These are phyloP conservation scores for Echinosphaeria canescens DNA, from an alignment of 2,329 filamentous ascomycete genomes.

Conservation along the genomic window DNA sequence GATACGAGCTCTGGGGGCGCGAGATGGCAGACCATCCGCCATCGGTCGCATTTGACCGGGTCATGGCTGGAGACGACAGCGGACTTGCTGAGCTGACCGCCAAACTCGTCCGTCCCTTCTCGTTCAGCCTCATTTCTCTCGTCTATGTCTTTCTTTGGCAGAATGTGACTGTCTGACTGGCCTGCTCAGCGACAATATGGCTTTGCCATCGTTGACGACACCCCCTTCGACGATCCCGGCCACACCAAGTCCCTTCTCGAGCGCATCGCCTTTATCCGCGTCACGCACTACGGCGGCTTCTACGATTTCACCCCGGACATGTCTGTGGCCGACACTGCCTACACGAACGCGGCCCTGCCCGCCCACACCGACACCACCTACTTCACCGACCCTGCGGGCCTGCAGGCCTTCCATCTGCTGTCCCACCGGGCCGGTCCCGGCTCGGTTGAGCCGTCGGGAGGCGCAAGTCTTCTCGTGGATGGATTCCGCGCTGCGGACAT, in stretches of 20 bases:
- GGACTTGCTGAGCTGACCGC: slow-evolving; percentile 39
- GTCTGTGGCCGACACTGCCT: slow-evolving; percentile 74
- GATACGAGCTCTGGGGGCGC: slow-evolving; percentile 9
- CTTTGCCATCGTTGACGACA: slow-evolving; percentile 55
- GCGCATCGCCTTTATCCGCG: slow-evolving; percentile 67
- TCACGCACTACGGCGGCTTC: slow-evolving; percentile 72
- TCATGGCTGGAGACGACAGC: slow-evolving; percentile 28
- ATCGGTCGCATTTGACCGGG: slow-evolving; percentile 32
- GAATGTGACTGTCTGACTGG: too few species aligned
- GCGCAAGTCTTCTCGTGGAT: slow-evolving; percentile 66
- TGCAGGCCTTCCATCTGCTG: slow-evolving; percentile 84
- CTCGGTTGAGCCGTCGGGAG: slow-evolving; percentile 25
- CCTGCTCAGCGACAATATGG: slow-evolving; percentile 38
- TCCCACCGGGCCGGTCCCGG: slow-evolving; percentile 42
- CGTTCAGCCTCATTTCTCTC: too few species aligned
- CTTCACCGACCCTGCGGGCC: slow-evolving; percentile 75
- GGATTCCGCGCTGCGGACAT: slow-evolving; percentile 52
- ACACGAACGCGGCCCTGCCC: slow-evolving; percentile 64
- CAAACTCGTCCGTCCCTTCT: slow-evolving; percentile 40
- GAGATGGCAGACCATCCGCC: slow-evolving; percentile 25
- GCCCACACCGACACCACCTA: slow-evolving; percentile 94
- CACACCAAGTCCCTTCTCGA: slow-evolving; percentile 57
- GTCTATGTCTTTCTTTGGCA: too few species aligned
- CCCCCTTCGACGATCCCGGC: slow-evolving; percentile 40
- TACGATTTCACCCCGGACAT: slow-evolving; percentile 80